Evolutionary conservation across 345 rosid species (phyloP).

Genomic region (Eucalyptus rudis): DNA sequence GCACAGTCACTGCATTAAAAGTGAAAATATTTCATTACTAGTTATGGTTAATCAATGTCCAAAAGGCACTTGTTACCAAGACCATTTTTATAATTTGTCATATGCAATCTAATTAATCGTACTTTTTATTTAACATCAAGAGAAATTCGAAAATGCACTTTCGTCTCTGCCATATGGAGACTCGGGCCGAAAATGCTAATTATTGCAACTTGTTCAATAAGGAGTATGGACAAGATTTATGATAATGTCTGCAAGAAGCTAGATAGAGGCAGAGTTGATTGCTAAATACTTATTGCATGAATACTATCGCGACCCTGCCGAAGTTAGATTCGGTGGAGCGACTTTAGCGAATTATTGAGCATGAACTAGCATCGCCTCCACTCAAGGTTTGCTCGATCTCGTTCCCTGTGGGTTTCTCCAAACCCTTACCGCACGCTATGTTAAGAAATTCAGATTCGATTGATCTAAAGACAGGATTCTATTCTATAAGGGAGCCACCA

Average conservation of each 20-base stretch:
- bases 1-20: neutral
- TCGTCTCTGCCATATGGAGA: neutral
- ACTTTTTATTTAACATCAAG: neutral
- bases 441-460: fast-evolving
- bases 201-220: neutral
- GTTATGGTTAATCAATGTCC: neutral
- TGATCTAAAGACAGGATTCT: neutral
- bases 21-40: neutral
- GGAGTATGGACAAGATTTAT: neutral
- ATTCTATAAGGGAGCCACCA: neutral
- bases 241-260: neutral
- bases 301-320: neutral
- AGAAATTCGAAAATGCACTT: neutral
- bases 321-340: neutral
- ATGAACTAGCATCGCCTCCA: neutral
- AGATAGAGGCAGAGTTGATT: neutral
- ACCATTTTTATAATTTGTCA: neutral
- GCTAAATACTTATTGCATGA: neutral
- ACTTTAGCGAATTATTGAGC: neutral
- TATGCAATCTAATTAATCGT: neutral
- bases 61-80: neutral
- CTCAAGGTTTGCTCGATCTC: neutral
- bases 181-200: neutral
- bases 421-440: fast-evolving
- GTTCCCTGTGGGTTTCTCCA: neutral